Evolutionary conservation across 495 filamentous ascomycete genomes (phyloP), one percentile per base, ranked within the genome.

Genomic region (Hyaloscypha hepaticicola): DNA sequence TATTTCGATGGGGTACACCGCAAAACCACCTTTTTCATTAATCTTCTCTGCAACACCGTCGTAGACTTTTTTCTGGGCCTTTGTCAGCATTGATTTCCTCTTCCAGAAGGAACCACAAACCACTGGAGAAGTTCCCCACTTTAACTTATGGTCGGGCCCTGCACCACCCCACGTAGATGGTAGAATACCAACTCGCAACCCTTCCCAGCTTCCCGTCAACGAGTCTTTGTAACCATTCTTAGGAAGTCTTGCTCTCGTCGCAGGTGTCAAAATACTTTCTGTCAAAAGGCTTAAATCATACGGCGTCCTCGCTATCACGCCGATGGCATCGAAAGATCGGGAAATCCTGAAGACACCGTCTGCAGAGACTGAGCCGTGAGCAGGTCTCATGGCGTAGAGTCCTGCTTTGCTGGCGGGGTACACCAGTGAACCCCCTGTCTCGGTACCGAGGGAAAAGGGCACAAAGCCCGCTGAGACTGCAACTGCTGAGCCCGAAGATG

Each of bases 401-500:
- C 72, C 78, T 9, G 78, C 76, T 14, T 78, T 66, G 7, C 64
- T 72, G 0, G 76, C 73, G 0, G 82, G 79, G 0, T 55, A 59
- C 16, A 77, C 63, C 6, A 79, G 67, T 0, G 79, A 82, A 0
- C 80, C 79, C 38, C 75, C 72, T 3, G 81, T 80, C 56, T 84
- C 82, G 6, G 78, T 78, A 0, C 81, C 82, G 0, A 84, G 59
- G 0, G 79, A 59, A 21, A 82, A 33, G 0, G 81, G 79, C 2
- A 74, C 69, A 49, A 76, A 83, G 22, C 80, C 79, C 25, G 79
- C 78, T 9, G 77, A 71, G 2, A 82, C 76, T n/a, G 65, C 76
- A 5, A 79, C 77, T n/a, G 80, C 81, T 4, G 78, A 82, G 3
- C 81, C 80, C 0, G 77, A 72, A 0, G 81, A 83, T 4, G 81